Evolutionary conservation across 768 basidiomycete genomes (phyloP), one percentile per base, ranked within the genome.

Genomic region (Fistulinella prunicolor): DNA sequence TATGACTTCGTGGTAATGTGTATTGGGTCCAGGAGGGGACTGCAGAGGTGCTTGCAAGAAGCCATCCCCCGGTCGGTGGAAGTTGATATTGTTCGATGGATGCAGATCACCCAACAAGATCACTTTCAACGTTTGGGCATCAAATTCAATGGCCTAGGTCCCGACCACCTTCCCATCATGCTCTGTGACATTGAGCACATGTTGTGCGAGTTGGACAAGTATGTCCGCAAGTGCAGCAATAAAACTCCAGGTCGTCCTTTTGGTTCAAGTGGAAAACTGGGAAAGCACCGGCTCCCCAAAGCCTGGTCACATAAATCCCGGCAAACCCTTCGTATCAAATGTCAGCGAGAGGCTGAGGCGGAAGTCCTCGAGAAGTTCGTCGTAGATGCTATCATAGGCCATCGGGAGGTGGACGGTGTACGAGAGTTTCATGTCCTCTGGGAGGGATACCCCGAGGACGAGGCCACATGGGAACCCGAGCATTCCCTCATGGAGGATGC

Each of bases 171-270:
- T 12, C 77, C 78, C 7, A 79, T 85, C 73, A 73, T 76, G 55
- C 68, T 88, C 41, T 79, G 81, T 30, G 89, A 91, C 61, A 70
- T 90, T 44, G 89, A 91, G 68, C 89, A 91, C 61, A 73, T 82
- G 1, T 67, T 90, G 14, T 91, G 89, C 67, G 89, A 91, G 61
- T 73, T 85, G 38, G 85, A 89, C 68, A 87, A 89, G 60, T 90
- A 89, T 58, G 72, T 80, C 35, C 83, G 87, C 38, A 61, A 55
- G 48, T 66, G 57, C 29, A 29, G n/a, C 24, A 30, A 54, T 9
- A 68, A 58, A 37, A 55, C 61, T 19, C 47, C 45, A 20, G 71
- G 78, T 37, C 70, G 72, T 12, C 46, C 49, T 0, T 84, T 76
- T 54, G 59, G 54, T 10, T 56, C 72, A 5, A 62, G 64, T 9